These are phyloP conservation scores for Musa acuminata DNA, from an alignment of 176 grass and related monocot species.

Conservation along the genomic window DNA sequence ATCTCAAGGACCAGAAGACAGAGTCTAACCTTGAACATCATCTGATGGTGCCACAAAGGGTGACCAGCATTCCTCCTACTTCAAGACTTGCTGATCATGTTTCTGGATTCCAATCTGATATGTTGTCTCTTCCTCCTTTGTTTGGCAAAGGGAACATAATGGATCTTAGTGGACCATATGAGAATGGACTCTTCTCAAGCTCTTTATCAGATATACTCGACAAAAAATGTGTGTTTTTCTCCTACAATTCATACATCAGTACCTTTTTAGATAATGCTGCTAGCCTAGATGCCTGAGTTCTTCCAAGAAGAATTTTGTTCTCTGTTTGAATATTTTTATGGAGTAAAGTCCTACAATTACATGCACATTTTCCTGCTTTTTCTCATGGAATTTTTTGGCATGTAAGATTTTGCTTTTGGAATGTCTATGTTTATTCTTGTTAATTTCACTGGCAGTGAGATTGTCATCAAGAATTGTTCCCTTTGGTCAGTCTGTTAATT, in stretches of 20 bases:
- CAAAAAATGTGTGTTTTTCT: constrained; percentile 53
- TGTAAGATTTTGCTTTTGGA: not conserved
- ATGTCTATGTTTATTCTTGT: not conserved
- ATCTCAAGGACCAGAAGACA: constrained; percentile 39
- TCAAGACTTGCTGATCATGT: constrained; percentile 38
- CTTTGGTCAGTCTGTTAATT: constrained; percentile 36
- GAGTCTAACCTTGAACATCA: constrained; percentile 46
- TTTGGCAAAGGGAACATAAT: constrained; percentile 25
- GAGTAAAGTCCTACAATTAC: too few relatives aligned
- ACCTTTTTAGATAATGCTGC: too few relatives aligned
- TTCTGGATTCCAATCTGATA: constrained; percentile 35
- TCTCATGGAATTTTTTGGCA: not conserved
- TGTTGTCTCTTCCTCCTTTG: constrained; percentile 25
- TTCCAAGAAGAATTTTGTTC: too few relatives aligned
- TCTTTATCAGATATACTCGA: constrained; percentile 64
- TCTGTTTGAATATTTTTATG: too few relatives aligned
- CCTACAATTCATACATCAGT: too few relatives aligned
- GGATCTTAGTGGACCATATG: constrained; percentile 37
- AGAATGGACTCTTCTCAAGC: constrained; percentile 64
- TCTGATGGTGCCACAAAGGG: constrained; percentile 36
- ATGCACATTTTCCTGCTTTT: not conserved
- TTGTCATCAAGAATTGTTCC: constrained; percentile 38
- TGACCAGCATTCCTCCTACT: constrained; percentile 25
- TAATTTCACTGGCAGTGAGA: constrained; percentile 42
- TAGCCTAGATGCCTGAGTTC: too few relatives aligned